phyloP scores from a whole-genome alignment of 1,284 basidiomycete genomes.

The Porogramme epimiltina region DNA sequence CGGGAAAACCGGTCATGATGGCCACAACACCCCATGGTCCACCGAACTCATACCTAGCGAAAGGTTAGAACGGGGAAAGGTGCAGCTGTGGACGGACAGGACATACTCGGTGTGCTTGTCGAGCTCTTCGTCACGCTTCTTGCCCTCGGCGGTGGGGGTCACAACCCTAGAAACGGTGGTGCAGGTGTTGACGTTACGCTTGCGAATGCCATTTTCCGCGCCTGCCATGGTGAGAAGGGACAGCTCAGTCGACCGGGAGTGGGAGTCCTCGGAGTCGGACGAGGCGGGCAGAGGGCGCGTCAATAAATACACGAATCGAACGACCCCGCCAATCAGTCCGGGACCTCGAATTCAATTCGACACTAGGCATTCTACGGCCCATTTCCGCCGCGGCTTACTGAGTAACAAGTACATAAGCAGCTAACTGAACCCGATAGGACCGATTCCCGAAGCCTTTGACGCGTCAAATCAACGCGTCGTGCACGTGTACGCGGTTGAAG shows the following conservation, averaged over 20 bases:
- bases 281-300: background rate
- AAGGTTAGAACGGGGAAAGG: constrained; percentile 2
- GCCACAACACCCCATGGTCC: constrained; percentile 89
- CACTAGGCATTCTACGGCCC: too few species aligned
- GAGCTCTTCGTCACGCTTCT: constrained; percentile 68
- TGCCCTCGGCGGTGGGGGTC: constrained; percentile 61
- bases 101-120: constrained; percentile 76
- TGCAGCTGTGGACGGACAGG: background rate
- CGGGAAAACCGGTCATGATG: constrained; percentile 95
- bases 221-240: constrained; percentile 13
- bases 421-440: too few species aligned
- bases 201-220: constrained; percentile 25
- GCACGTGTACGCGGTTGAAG: too few species aligned
- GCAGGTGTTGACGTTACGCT: constrained; percentile 22
- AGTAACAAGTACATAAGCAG: too few species aligned
- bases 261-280: background rate
- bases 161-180: constrained; percentile 19
- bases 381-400: too few species aligned
- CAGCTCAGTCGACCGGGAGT: background rate
- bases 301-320: constrained; percentile 11
- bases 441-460: too few species aligned
- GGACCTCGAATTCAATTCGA: background rate
- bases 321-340: background rate
- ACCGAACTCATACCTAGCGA: constrained; percentile 88
- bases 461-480: too few species aligned